phyloP scores from a whole-genome alignment of 164 flowering plant genomes.

The Euptelea pleiosperma region DNA sequence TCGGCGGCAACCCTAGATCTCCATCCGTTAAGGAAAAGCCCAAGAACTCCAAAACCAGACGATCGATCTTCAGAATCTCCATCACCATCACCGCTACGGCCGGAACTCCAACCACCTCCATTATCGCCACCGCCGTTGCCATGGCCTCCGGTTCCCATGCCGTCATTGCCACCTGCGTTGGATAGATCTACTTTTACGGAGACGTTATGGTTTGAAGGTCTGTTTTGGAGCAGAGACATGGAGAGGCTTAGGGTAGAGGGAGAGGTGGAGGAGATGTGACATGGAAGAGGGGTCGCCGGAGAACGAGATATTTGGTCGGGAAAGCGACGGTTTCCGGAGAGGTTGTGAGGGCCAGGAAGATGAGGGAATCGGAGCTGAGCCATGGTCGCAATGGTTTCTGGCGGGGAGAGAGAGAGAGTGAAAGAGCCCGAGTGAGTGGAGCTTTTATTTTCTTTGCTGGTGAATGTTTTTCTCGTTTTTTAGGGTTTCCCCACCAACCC shows the following conservation, averaged over 20 bases:
- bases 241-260: conserved; percentile 13
- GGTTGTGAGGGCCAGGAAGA: conserved; percentile 1
- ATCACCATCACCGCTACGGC: conserved; percentile 15
- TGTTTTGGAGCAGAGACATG: conserved; percentile 10
- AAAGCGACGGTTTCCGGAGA: conserved; percentile 2
- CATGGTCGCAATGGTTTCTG: conserved; percentile 27
- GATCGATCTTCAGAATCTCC: conserved; percentile 23
- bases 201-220: conserved; percentile 1
- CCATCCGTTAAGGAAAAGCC: conserved; percentile 74
- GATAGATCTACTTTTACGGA: conserved; percentile 14
- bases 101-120: conserved; percentile 14
- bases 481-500: too few species aligned
- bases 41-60: conserved; percentile 44
- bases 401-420: neutral
- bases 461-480: too few species aligned
- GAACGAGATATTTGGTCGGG: neutral
- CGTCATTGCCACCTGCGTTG: neutral
- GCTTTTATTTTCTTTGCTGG: too few species aligned
- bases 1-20: conserved; percentile 83
- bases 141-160: conserved; percentile 7
- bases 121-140: conserved; percentile 10
- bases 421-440: too few species aligned
- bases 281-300: neutral
- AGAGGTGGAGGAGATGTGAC: neutral
- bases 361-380: conserved; percentile 40